A percentile compares a stretch with the other conserved stretches of the same genome.
These are phyloP conservation scores for Venturia nashicola DNA, from an alignment of 2,329 filamentous ascomycete species.

Conservation along the genomic window DNA sequence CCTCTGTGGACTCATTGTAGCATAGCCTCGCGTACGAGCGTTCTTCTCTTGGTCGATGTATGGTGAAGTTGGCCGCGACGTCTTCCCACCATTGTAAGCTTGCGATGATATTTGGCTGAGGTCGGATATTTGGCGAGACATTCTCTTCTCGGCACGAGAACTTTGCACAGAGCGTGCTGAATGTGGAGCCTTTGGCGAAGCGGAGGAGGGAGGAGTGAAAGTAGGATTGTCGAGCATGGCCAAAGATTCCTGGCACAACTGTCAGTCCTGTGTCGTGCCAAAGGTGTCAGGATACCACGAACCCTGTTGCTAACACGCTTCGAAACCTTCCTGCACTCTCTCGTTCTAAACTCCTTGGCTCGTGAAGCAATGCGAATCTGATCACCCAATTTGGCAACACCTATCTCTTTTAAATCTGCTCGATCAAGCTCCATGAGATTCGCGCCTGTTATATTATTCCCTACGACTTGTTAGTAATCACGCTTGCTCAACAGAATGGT, in stretches of 20 bases:
- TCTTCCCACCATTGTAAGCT: conserved; percentile 27
- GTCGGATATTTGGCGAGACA: conserved; percentile 34
- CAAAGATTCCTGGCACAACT: conserved; percentile 58
- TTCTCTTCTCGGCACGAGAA: conserved; percentile 34
- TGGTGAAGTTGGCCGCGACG: conserved; percentile 62
- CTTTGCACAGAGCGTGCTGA: conserved; percentile 36
- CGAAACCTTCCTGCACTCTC: conserved; percentile 35
- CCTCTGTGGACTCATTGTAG: conserved; percentile 50
- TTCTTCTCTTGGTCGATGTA: conserved; percentile 46
- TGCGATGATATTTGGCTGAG: conserved; percentile 28
- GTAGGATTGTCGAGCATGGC: conserved; percentile 60
- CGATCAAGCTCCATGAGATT: conserved; percentile 96
- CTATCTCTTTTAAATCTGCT: conserved; percentile 91
- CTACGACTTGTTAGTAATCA: conserved; percentile 23
- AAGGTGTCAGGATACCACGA: conserved; percentile 21
- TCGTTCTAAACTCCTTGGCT: conserved; percentile 36
- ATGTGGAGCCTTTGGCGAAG: conserved; percentile 51
- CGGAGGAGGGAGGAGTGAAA: conserved; percentile 49
- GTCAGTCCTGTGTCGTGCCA: conserved; percentile 12
- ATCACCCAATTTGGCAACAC: conserved; percentile 95
- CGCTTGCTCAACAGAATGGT: conserved; percentile 1
- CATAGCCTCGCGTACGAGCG: conserved; percentile 30
- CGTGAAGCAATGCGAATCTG: conserved; percentile 63
- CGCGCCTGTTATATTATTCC: conserved; percentile 95
- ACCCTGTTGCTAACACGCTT: conserved; percentile 68